Percentiles rank a stretch among this genome's conserved stretches.
Evolutionary conservation across 2,329 filamentous ascomycete genomes (phyloP).

Genomic region (Gnomoniopsis smithogilvyi): DNA sequence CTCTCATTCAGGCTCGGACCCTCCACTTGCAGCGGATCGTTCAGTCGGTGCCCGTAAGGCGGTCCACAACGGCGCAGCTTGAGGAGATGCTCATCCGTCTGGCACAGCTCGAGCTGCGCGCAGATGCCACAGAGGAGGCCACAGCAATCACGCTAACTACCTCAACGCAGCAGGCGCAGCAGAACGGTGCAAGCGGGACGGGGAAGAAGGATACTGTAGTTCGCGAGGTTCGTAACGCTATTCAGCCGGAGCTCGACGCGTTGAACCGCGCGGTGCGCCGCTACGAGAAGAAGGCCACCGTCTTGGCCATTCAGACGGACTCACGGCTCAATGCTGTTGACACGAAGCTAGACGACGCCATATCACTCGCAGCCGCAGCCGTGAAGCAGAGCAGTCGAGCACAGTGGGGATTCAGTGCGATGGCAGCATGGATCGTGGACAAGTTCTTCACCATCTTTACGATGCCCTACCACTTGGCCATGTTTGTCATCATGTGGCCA

Average conservation of each 20-base stretch:
- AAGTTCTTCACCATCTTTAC: constrained; percentile 31
- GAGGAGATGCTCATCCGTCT: constrained; percentile 63
- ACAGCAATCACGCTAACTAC: constrained; percentile 22
- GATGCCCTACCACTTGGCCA: constrained; percentile 39
- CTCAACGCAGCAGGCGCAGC: constrained; percentile 24
- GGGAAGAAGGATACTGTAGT: constrained; percentile 43
- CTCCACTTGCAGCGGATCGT: constrained; percentile 77
- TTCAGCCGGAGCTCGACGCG: constrained; percentile 82
- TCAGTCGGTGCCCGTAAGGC: constrained; percentile 44
- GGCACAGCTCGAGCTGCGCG: constrained; percentile 63
- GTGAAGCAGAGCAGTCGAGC: constrained; percentile 44
- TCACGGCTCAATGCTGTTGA: constrained; percentile 71
- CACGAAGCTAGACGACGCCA: constrained; percentile 68
- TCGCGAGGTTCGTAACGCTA: constrained; percentile 58
- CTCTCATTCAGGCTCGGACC: constrained; percentile 74
- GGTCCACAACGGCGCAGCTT: constrained; percentile 38
- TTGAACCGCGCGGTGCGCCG: constrained; percentile 83
- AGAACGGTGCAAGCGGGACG: constrained; percentile 28
- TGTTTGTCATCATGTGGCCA: constrained; percentile 41
- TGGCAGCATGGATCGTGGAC: constrained; percentile 37
- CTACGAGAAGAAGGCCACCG: constrained; percentile 83
- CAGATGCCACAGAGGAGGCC: constrained; percentile 34
- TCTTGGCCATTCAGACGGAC: constrained; percentile 74
- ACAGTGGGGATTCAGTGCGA: constrained; percentile 27
- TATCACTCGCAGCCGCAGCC: constrained; percentile 76